A percentile compares a stretch with the other conserved stretches of the same genome.
These are phyloP conservation scores for Colletotrichum agaves DNA, from an alignment of 2,329 filamentous ascomycete genomes.

Conservation along the genomic window DNA sequence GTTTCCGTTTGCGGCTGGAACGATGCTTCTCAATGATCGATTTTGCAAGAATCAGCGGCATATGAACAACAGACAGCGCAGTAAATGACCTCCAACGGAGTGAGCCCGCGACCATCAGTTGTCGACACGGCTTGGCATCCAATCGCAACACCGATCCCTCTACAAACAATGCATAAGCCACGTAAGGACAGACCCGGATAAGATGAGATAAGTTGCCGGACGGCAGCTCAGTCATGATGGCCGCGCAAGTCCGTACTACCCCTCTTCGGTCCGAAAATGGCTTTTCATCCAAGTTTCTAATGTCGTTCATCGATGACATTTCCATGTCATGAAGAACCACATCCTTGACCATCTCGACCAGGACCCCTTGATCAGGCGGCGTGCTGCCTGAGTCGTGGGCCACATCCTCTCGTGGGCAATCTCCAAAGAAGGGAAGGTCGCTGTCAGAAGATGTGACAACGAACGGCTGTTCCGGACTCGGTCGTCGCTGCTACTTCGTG, in stretches of 20 bases:
- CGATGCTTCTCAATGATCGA: too few relatives aligned
- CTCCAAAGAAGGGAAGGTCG: too few relatives aligned
- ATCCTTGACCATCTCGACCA: background rate
- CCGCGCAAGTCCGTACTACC: background rate
- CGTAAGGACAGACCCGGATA: background rate
- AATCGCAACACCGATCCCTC: too few relatives aligned
- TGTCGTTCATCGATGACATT: constrained; percentile 1
- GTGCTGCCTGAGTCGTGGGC: background rate
- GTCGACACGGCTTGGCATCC: too few relatives aligned
- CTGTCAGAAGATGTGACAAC: background rate
- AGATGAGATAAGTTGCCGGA: background rate
- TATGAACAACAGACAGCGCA: too few relatives aligned
- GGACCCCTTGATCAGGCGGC: background rate
- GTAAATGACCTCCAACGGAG: too few relatives aligned
- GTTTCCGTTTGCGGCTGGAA: too few relatives aligned
- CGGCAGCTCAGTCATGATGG: background rate
- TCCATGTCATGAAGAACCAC: background rate
- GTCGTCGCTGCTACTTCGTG: background rate
- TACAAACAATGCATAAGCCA: too few relatives aligned
- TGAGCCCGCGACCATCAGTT: too few relatives aligned
- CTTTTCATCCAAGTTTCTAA: background rate
- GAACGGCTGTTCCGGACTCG: background rate
- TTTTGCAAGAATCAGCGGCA: too few relatives aligned
- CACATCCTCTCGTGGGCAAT: background rate
- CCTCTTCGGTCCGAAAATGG: background rate